Percentiles rank a stretch among this genome's conserved stretches.
phyloP scores from a whole-genome alignment of 139 green algal genomes.

The Tetraselmis chui region DNA sequence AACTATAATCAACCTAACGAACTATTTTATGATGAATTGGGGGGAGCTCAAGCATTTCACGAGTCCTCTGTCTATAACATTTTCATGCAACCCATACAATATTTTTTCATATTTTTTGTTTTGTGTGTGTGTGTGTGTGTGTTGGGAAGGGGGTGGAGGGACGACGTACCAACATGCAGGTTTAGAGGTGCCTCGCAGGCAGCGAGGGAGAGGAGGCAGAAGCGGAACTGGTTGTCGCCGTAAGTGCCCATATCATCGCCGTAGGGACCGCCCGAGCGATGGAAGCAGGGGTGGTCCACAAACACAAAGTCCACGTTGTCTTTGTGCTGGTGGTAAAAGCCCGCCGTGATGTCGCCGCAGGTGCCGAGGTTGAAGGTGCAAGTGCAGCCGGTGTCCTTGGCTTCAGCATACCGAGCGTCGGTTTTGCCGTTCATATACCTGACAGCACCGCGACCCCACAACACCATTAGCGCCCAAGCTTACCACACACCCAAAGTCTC shows the following conservation, averaged over 20 bases:
- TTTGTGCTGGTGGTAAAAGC: slow-evolving; percentile 55
- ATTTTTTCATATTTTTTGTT: too few species aligned
- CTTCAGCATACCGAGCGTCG: neutral
- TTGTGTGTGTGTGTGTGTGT: neutral
- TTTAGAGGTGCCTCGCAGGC: slow-evolving; percentile 69
- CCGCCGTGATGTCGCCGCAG: slow-evolving; percentile 47
- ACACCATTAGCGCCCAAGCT: too few species aligned
- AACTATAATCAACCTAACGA: too few species aligned
- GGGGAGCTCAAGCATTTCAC: too few species aligned
- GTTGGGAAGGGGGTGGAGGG: neutral
- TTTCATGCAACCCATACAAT: too few species aligned
- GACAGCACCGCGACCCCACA: neutral
- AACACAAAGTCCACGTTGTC: slow-evolving; percentile 79
- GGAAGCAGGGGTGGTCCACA: slow-evolving; percentile 75
- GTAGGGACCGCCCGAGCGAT: slow-evolving; percentile 44
- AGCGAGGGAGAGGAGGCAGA: slow-evolving; percentile 64
- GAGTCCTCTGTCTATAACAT: too few species aligned
- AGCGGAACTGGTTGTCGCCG: slow-evolving; percentile 75
- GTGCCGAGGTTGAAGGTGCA: slow-evolving; percentile 41
- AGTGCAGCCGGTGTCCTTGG: slow-evolving; percentile 29
- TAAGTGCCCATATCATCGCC: slow-evolving; percentile 45
- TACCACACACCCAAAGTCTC: too few species aligned
- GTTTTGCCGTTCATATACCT: slow-evolving; percentile 2
- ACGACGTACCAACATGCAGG: slow-evolving; percentile 31
- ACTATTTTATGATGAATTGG: too few species aligned